These are phyloP conservation scores for Colletotrichum musae DNA, from an alignment of 2,329 filamentous ascomycete species.

Conservation along the genomic window DNA sequence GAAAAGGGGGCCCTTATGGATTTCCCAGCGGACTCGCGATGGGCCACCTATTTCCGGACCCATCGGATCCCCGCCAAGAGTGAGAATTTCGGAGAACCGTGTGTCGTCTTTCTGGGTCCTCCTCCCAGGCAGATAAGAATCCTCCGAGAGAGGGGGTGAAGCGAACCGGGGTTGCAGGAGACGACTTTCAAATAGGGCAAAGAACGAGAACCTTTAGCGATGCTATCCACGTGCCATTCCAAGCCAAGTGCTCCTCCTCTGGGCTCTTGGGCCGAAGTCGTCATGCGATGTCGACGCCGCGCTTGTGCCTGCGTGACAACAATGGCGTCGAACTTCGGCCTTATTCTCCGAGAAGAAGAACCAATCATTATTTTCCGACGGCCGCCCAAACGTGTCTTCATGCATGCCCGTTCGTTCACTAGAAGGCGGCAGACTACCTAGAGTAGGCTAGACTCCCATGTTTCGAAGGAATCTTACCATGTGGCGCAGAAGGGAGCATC, in stretches of 20 bases:
- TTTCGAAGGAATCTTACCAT: conserved; percentile 11
- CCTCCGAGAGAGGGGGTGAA: conserved; percentile 4
- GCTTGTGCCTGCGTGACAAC: conserved; percentile 3
- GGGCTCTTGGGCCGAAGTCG: no score
- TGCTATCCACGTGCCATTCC: neutral
- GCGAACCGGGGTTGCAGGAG: neutral
- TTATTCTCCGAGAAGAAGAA: no score
- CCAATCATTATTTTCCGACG: no score
- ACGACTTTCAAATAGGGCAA: neutral
- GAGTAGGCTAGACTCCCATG: no score
- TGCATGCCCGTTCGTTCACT: no score
- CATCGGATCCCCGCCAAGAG: conserved; percentile 9
- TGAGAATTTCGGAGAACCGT: neutral
- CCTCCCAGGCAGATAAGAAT: conserved; percentile 11
- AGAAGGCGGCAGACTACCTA: no score
- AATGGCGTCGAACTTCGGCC: no score
- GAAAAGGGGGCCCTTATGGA: neutral
- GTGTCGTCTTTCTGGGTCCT: conserved; percentile 14
- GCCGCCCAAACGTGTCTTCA: no score
- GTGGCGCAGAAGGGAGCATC: conserved; percentile 1
- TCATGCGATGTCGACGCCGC: no score
- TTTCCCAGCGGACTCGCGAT: neutral
- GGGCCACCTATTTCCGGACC: conserved; percentile 19
- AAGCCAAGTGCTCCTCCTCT: no score
- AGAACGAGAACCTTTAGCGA: neutral